These are phyloP conservation scores for Thelonectria rubi DNA, from an alignment of 2,329 filamentous ascomycete species.

Conservation along the genomic window DNA sequence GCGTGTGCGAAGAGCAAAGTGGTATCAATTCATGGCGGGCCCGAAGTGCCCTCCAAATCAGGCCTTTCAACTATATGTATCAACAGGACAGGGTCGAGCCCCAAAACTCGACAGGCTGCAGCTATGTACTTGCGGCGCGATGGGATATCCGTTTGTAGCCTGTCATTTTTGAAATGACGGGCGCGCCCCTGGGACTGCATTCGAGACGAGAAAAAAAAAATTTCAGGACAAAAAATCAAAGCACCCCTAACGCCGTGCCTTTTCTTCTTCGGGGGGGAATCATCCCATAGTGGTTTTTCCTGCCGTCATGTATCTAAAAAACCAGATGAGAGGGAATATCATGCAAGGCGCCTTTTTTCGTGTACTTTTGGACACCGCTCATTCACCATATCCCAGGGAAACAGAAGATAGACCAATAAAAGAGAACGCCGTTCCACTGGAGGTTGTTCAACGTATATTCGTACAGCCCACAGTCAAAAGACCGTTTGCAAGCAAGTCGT, in stretches of 20 bases:
- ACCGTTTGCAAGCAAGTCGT: constrained; percentile 14
- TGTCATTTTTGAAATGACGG: neutral
- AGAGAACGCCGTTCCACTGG: constrained; percentile 30
- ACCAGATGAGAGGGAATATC: constrained; percentile 24
- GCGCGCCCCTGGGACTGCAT: too few species aligned
- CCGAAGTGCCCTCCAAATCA: constrained; percentile 25
- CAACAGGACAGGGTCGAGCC: neutral
- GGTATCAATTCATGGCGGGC: constrained; percentile 39
- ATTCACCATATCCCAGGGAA: constrained; percentile 29
- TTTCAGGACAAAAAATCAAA: constrained; percentile 23
- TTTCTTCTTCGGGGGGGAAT: constrained; percentile 29
- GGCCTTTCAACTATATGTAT: constrained; percentile 21
- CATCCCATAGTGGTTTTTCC: constrained; percentile 24
- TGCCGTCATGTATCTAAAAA: constrained; percentile 41
- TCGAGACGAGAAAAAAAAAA: constrained; percentile 7
- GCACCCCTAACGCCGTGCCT: constrained; percentile 37
- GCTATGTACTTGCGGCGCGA: constrained; percentile 22
- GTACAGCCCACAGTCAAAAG: constrained; percentile 34
- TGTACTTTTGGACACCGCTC: constrained; percentile 37
- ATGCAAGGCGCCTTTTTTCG: constrained; percentile 36
- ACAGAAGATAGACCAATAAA: constrained; percentile 14
- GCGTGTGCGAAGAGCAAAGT: constrained; percentile 36
- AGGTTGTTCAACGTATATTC: constrained; percentile 33
- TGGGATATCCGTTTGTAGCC: constrained; percentile 2
- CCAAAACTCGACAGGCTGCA: constrained; percentile 6